Evolutionary conservation across 2,329 filamentous ascomycete species (phyloP).

Genomic region (Xylaria sp.): DNA sequence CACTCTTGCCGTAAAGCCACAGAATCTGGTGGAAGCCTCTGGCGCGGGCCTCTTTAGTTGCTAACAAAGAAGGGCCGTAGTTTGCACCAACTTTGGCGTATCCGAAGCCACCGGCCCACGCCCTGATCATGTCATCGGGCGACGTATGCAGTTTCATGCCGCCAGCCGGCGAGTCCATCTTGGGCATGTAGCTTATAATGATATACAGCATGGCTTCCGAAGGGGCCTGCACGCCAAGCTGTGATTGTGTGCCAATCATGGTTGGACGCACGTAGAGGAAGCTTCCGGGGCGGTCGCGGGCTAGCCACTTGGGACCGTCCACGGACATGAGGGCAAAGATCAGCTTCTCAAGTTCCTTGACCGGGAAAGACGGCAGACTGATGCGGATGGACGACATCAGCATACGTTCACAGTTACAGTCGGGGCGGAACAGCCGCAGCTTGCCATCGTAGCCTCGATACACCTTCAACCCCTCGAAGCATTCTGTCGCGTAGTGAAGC

Average conservation of each 20-base stretch:
- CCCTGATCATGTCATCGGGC: constrained; percentile 83
- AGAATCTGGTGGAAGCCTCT: constrained; percentile 88
- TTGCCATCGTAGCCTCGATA: constrained; percentile 76
- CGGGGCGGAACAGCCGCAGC: constrained; percentile 73
- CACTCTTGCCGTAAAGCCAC: constrained; percentile 87
- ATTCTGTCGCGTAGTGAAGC: constrained; percentile 81
- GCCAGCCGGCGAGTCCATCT: constrained; percentile 61
- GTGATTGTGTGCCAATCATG: constrained; percentile 83
- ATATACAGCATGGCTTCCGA: constrained; percentile 90
- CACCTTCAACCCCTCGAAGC: constrained; percentile 79
- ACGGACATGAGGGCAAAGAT: constrained; percentile 74
- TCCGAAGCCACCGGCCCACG: constrained; percentile 93
- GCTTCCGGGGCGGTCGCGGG: constrained; percentile 71
- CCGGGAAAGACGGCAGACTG: constrained; percentile 72
- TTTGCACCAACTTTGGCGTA: constrained; percentile 94
- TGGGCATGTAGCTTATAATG: constrained; percentile 73
- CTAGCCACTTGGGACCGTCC: constrained; percentile 84
- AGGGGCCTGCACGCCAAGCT: constrained; percentile 83
- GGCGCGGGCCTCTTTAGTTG: constrained; percentile 77
- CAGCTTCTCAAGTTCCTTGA: constrained; percentile 71
- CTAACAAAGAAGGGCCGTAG: constrained; percentile 85
- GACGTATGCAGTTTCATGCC: constrained; percentile 82
- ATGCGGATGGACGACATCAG: constrained; percentile 63
- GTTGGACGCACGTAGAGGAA: constrained; percentile 90
- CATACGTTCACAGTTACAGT: constrained; percentile 69